Evolutionary conservation across 2,329 filamentous ascomycete genomes (phyloP).

Genomic region (Orbilia blumenaviensis): DNA sequence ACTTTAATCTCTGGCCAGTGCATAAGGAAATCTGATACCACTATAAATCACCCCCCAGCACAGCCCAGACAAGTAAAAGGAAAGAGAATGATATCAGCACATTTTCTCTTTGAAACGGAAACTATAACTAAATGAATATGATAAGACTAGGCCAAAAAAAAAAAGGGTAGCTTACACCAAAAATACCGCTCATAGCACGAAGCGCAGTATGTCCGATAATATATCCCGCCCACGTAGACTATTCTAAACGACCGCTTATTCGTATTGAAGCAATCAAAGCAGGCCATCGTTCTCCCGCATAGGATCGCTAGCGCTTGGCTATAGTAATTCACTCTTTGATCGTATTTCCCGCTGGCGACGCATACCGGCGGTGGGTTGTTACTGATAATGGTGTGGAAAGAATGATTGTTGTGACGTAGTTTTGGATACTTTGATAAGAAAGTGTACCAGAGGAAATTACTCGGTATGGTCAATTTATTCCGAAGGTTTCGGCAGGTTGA

Average conservation of each 20-base stretch:
- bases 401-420: background rate
- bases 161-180: background rate
- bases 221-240: background rate
- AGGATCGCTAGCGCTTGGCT: background rate
- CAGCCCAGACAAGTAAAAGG: too few relatives aligned
- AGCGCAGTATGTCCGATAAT: background rate
- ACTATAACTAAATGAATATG: too few relatives aligned
- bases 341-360: background rate
- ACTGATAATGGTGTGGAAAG: background rate
- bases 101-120: too few relatives aligned
- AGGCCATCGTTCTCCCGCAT: background rate
- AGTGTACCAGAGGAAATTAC: slow-evolving; percentile 15
- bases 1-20: background rate
- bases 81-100: too few relatives aligned
- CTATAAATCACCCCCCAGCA: background rate
- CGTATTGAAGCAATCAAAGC: slow-evolving; percentile 14
- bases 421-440: background rate
- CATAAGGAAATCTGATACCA: background rate
- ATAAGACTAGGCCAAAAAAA: background rate
- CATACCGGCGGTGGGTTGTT: background rate
- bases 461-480: background rate
- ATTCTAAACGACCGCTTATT: background rate
- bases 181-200: background rate
- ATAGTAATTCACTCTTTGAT: background rate
- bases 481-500: background rate